A percentile compares a stretch with the other conserved stretches of the same genome.
These are phyloP conservation scores for Termitomyces sp. DNA, from an alignment of 768 basidiomycete genomes.

Conservation along the genomic window DNA sequence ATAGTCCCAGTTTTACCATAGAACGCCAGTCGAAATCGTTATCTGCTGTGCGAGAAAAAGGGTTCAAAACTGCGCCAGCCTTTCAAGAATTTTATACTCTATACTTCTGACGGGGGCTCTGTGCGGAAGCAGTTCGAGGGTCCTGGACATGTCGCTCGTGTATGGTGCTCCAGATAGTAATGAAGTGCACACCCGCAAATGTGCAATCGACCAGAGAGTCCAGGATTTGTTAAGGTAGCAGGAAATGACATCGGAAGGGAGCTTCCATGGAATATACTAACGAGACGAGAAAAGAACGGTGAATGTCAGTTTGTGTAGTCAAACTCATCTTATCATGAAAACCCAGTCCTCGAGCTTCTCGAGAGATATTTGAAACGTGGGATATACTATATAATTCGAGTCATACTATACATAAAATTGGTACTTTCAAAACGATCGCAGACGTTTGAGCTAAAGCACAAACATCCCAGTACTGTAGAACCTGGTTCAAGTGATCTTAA, in stretches of 20 bases:
- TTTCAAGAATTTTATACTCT: conserved; percentile 50
- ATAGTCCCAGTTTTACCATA: conserved; percentile 47
- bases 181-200: conserved; percentile 30
- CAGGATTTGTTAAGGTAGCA: conserved; percentile 57
- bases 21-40: conserved; percentile 28
- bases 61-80: conserved; percentile 50
- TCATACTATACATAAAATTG: neutral
- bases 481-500: neutral
- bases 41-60: conserved; percentile 27
- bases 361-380: too few relatives aligned
- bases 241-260: conserved; percentile 61
- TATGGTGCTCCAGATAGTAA: conserved; percentile 19
- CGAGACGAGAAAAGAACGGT: neutral
- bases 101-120: conserved; percentile 56
- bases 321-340: conserved; percentile 1
- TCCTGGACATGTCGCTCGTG: conserved; percentile 62
- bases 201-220: conserved; percentile 45
- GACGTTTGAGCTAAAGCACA: neutral
- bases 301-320: neutral
- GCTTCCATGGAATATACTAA: conserved; percentile 9
- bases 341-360: neutral
- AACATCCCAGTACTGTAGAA: neutral
- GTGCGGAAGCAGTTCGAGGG: conserved; percentile 69
- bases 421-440: neutral
- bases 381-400: neutral